Evolutionary conservation across 2,329 filamentous ascomycete genomes (phyloP), one percentile per base, ranked within the genome.

Genomic region (Calonectria honghensis): DNA sequence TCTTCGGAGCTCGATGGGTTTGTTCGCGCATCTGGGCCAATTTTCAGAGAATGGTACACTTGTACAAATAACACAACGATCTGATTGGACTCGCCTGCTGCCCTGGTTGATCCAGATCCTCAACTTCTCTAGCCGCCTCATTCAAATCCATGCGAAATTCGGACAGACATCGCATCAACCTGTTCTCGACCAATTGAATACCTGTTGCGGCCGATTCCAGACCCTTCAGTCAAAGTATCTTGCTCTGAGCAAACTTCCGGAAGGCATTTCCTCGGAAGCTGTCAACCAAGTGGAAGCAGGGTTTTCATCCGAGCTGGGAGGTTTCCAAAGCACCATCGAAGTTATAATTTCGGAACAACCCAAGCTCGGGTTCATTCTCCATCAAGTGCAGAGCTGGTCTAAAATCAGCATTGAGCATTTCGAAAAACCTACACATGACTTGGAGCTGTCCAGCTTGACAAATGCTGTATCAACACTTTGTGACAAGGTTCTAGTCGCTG

Each of bases 401-500:
- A 82, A 86, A 27, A 70, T 84, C 31, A 81, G 82, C 2, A 74
- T 73, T 4, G 75, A 79, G n/a, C 70, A 69, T 6, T 13, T 79
- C 9, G 71, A 78, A 11, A 18, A 65, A 4, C 51, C 65, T 2
- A 59, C 66, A 4, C 41, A 77, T 9, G 73, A 64, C 2, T 72
- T 78, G 31, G 79, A 82, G 24, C 73, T 87, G 20, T 77, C 88
- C 24, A 82, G 85, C 0, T 90, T 96, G 57, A 90, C 92, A 52
- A 85, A 89, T 18, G 86, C 89, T 4, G 84, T 95, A 2, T 90
- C 94, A 48, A 90, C 85, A 1, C 87, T 94, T n/a, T 91, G 93
- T 61, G 94, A 98, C 83, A 91, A 91, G 65, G 90, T 96, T 35
- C 91, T 98, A 2, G 94, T 96, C 45, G 93, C 94, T 1, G 89